Evolutionary conservation across 2,329 filamentous ascomycete genomes (phyloP), one percentile per base, ranked within the genome.

Genomic region (Thelonectria blattea): DNA sequence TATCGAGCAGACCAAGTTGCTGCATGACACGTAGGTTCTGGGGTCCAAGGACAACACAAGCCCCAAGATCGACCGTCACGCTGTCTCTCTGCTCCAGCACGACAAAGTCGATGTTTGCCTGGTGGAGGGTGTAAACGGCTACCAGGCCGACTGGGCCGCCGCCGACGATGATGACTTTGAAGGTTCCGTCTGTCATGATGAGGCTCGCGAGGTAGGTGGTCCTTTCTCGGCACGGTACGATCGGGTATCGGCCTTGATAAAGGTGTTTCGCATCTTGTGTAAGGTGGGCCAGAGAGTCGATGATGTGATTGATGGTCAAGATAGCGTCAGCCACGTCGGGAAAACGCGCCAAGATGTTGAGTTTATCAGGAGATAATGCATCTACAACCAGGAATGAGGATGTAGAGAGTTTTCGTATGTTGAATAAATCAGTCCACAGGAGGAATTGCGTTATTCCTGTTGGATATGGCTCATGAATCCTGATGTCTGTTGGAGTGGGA

Each of bases 61-160:
- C 63, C 2, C 72, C 73, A 5, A 60, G 51, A 42, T 70, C 63
- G 42, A 69, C 58, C 59, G 73, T 58, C 10, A 75, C 27, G 0
- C 65, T 62, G 1, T 63, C 27, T 1, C 73, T 71, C 11, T 69
- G 62, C 52, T 80, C 78, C 1, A 80, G 74, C 8, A 80, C 54
- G 42, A 77, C 64, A 11, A 76, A 80, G 54, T 79, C 74, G 37
- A 80, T 74, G n/a, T 64, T 62, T 5, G 72, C 72, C 3, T 52
- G 66, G 4, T 59, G 57, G 2, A 74, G 63, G 0, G 69, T 62
- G 14, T 72, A 69, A 1, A 72, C 72, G 2, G 72, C 67, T 0
- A 62, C 65, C 2, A 74, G 59, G 2, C 72, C 72, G 2, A 71
- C 65, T 0, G 71, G 71, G 1, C 71, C 71, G 1, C 71, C 71